Conservation (phyloP, 345 rosid species). For the Linum usitatissimum region DNA sequence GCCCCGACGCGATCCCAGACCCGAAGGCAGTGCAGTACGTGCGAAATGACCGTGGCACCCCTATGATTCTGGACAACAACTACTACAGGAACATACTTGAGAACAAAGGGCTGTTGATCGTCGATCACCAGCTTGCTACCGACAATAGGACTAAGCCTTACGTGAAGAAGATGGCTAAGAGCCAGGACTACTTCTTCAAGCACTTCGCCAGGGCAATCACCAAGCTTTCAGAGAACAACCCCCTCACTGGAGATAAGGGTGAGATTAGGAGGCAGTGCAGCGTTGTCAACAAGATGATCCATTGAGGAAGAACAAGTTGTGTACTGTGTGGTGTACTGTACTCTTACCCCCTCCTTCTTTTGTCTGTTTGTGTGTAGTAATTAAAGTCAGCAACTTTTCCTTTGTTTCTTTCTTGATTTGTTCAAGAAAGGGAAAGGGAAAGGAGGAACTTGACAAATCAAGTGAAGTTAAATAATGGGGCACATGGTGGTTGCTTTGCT, state of each 20-base stretch:
- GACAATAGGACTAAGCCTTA: conserved; percentile 80
- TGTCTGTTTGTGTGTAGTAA: too few relatives aligned
- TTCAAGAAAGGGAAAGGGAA: background rate
- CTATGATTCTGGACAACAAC: conserved; percentile 88
- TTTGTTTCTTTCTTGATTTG: conserved; percentile 3
- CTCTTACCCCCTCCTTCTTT: too few relatives aligned
- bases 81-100: conserved; percentile 90
- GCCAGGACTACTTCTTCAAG: conserved; percentile 83
- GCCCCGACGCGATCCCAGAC: conserved; percentile 93
- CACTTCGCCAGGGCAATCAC: conserved; percentile 82
- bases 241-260: conserved; percentile 78
- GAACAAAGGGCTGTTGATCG: conserved; percentile 77
- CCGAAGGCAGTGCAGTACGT: conserved; percentile 92
- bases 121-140: conserved; percentile 82
- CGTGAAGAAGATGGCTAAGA: conserved; percentile 95
- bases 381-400: too few relatives aligned
- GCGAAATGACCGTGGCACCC: conserved; percentile 91
- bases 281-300: conserved; percentile 61
- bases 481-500: too few relatives aligned
- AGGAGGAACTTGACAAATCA: too few relatives aligned
- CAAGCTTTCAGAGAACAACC: conserved; percentile 83
- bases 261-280: conserved; percentile 91
- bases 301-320: conserved; percentile 31
- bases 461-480: too few relatives aligned
- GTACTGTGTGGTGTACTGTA: too few relatives aligned